phyloP scores from a whole-genome alignment of 2,329 filamentous ascomycete species.

The Fusarium veterinarium region DNA sequence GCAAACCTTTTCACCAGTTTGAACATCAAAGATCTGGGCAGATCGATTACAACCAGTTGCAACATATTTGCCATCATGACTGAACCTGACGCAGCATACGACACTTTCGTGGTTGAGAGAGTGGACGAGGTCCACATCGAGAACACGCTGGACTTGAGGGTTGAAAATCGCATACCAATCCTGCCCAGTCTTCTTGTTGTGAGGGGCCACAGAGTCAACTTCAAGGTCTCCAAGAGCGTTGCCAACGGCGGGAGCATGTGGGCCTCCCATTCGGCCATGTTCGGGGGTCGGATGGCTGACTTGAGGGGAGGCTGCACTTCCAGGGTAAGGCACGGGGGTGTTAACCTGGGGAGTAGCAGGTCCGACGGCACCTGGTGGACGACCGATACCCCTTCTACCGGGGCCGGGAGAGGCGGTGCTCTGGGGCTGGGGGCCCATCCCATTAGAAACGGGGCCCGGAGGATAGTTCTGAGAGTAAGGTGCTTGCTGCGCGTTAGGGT shows the following conservation, averaged over 20 bases:
- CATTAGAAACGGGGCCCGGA: constrained; percentile 68
- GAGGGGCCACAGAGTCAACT: constrained; percentile 83
- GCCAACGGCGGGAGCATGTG: constrained; percentile 62
- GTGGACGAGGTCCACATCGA: constrained; percentile 95
- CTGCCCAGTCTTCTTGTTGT: constrained; percentile 86
- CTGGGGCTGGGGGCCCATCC: constrained; percentile 85
- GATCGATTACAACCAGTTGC: constrained; percentile 97
- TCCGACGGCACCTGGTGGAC: constrained; percentile 70
- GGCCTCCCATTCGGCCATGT: constrained; percentile 66
- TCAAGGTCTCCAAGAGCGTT: constrained; percentile 86
- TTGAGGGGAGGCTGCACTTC: constrained; percentile 84
- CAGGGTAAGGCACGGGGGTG: constrained; percentile 86
- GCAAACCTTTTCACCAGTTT: constrained; percentile 86
- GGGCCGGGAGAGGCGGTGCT: constrained; percentile 89
- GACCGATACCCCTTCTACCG: constrained; percentile 76
- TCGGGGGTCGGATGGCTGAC: constrained; percentile 85
- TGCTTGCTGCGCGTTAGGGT: constrained; percentile 73
- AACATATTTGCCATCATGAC: constrained; percentile 92
- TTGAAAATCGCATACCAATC: constrained; percentile 99
- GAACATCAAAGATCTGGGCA: constrained; percentile 99
- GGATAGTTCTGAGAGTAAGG: constrained; percentile 79
- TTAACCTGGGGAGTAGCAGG: constrained; percentile 94
- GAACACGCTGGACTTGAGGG: constrained; percentile 84
- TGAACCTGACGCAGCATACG: constrained; percentile 98
- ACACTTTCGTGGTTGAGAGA: constrained; percentile 94